phyloP scores from a whole-genome alignment of 2,329 filamentous ascomycete genomes.

The Byssoonygena ceratinophila region DNA sequence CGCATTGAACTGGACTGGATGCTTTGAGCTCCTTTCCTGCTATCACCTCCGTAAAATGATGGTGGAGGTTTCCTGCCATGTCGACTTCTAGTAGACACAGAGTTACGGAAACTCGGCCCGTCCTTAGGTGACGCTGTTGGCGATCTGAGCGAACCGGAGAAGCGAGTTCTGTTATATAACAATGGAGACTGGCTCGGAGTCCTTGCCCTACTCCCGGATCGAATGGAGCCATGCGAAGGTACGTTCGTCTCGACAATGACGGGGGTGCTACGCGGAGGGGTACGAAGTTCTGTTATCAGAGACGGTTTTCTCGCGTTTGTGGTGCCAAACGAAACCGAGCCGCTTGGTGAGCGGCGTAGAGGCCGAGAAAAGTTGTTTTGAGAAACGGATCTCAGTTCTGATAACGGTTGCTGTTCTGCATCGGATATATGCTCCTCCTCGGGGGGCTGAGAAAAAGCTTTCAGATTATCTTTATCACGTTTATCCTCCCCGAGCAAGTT shows the following conservation, averaged over 20 bases:
- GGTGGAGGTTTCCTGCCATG: conserved; percentile 4
- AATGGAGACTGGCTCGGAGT: conserved; percentile 14
- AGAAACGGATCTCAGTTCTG: conserved; percentile 14
- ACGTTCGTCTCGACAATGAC: neutral
- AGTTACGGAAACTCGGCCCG: neutral
- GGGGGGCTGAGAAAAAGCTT: neutral
- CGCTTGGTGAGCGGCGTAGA: conserved; percentile 15
- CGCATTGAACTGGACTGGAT: conserved; percentile 12
- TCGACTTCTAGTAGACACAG: conserved; percentile 5
- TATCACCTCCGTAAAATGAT: conserved; percentile 2
- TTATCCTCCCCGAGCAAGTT: neutral
- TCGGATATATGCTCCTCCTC: neutral
- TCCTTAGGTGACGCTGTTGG: conserved; percentile 8
- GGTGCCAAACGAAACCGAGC: conserved; percentile 12
- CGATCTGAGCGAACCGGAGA: neutral
- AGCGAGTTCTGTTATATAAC: conserved; percentile 11
- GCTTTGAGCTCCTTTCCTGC: conserved; percentile 1
- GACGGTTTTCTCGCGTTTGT: conserved; percentile 14
- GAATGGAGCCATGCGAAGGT: conserved; percentile 6
- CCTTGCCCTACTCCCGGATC: conserved; percentile 9
- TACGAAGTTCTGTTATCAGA: conserved; percentile 3
- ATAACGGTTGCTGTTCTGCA: neutral
- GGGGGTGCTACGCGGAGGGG: conserved; percentile 7
- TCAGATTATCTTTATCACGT: neutral
- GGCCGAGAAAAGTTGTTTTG: conserved; percentile 19